Conservation (phyloP, 768 basidiomycete species). For the Xerocomellus amylosporus region DNA sequence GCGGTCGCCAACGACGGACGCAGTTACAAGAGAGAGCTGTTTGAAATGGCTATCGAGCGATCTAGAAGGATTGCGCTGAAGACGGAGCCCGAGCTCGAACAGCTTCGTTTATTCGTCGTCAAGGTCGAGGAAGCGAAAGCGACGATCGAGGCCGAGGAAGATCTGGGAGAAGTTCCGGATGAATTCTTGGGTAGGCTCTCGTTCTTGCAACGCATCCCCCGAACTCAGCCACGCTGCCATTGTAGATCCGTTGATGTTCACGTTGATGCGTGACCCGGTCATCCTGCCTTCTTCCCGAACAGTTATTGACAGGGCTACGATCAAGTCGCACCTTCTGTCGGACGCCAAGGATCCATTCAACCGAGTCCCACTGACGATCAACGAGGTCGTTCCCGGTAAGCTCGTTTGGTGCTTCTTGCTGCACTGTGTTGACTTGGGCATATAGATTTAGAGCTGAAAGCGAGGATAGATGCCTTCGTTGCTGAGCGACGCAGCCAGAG, state of each 20-base stretch:
- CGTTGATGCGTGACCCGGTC: slow-evolving; percentile 95
- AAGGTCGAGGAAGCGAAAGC: slow-evolving; percentile 83
- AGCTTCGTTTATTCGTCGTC: slow-evolving; percentile 64
- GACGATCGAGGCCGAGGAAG: slow-evolving; percentile 84
- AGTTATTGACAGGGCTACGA: slow-evolving; percentile 84
- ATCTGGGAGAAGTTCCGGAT: slow-evolving; percentile 89
- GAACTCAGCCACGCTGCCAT: not conserved
- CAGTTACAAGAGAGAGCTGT: slow-evolving; percentile 82
- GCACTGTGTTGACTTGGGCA: slow-evolving; percentile 6
- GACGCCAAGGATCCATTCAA: slow-evolving; percentile 96
- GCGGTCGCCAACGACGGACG: slow-evolving; percentile 94
- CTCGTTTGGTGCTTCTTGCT: slow-evolving; percentile 3
- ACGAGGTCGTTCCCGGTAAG: slow-evolving; percentile 76
- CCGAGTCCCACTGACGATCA: slow-evolving; percentile 73
- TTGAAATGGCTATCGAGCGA: slow-evolving; percentile 72
- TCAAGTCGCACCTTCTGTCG: slow-evolving; percentile 91
- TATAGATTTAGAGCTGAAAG: slow-evolving; percentile 67
- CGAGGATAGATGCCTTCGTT: slow-evolving; percentile 70
- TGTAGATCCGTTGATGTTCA: slow-evolving; percentile 84
- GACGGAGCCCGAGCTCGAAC: slow-evolving; percentile 70
- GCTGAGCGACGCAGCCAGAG: slow-evolving; percentile 50
- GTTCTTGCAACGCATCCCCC: not conserved
- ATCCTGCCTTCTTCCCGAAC: slow-evolving; percentile 77
- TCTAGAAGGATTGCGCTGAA: slow-evolving; percentile 65
- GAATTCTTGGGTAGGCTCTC: slow-evolving; percentile 79